Conservation (phyloP, 1,139 yeast genomes). For the Pichia sp. region DNA sequence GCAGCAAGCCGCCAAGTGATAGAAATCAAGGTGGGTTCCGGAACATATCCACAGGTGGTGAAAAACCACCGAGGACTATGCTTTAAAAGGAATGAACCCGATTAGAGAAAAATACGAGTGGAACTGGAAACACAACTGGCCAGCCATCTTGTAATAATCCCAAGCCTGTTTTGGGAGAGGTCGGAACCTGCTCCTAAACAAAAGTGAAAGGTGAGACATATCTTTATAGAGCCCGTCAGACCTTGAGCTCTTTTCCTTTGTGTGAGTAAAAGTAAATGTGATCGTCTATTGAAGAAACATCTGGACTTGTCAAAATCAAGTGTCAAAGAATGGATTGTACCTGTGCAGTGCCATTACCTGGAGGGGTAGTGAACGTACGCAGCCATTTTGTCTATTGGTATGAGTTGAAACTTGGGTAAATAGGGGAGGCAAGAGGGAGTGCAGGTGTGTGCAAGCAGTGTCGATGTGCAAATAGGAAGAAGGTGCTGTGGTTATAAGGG, state of each 20-base stretch:
- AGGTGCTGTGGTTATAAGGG: too few species aligned
- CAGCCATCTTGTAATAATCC: conserved; percentile 30
- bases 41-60: conserved; percentile 6
- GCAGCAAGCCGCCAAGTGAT: too few species aligned
- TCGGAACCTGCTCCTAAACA: too few species aligned
- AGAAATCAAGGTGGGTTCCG: conserved; percentile 3
- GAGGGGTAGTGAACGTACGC: conserved; percentile 8
- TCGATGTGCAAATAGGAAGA: not conserved
- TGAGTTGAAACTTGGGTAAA: not conserved
- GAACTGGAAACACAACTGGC: too few species aligned
- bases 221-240: conserved; percentile 9
- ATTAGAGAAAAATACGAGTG: conserved; percentile 33
- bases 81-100: conserved; percentile 13
- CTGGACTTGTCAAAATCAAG: not conserved
- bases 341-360: not conserved
- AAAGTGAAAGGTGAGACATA: conserved; percentile 14
- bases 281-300: not conserved
- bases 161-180: conserved; percentile 18
- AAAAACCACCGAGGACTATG: conserved; percentile 24
- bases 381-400: conserved; percentile 10
- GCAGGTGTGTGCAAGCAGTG: too few species aligned
- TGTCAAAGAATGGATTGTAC: conserved; percentile 3
- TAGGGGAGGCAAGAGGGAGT: not conserved
- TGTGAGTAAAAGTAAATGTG: too few species aligned
- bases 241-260: conserved; percentile 8